Evolutionary conservation across 352 stramenopile species (phyloP), one percentile per base, ranked within the genome.

Genomic region (Thalassiosira mediterranea): DNA sequence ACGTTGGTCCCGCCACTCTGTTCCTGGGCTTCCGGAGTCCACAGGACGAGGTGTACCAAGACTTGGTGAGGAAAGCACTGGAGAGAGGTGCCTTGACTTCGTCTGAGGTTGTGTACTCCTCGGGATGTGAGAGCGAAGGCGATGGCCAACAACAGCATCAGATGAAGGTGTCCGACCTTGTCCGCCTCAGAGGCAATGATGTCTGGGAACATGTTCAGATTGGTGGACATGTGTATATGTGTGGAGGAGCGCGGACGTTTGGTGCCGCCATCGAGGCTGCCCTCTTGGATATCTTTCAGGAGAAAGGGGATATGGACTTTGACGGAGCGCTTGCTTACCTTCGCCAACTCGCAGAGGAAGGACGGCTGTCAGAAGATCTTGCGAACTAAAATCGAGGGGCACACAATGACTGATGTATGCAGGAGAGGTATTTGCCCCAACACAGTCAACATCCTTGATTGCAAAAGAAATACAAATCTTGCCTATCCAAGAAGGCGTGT

Each of bases 171-270:
- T 67, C 78, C 8, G 68, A 86, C 52, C 34, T 69, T 8, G 26
- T 86, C 21, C 28, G 34, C 8, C 7, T 71, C n/a, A 49, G 74
- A 46, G 63, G 72, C n/a, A 38, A 54, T 44, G 26, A 42, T 28
- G 44, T 86, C 15, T 79, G 60, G 72, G 59, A 77, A 52, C 59
- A 72, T 54, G 62, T 80, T 42, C 47, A 86, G 47, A 52, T 47
- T 21, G 80, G 83, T 42, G 83, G 72, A 17, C 49, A 83, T 54
- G 68, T 58, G 1, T 90, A 75, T 69, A n/a, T 88, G 10, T 90
- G 83, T 44, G 83, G 83, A 37, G 83, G 83, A n/a, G 84, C 84
- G 11, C 62, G 67, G 53, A 69, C 57, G 1, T 90, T 90, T 77
- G 84, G 80, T 38, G 74, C 65, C 23, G 74, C 80, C 8, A 56